These are phyloP conservation scores for Phytophthora sp. DNA, from an alignment of 352 stramenopile species.

Conservation along the genomic window DNA sequence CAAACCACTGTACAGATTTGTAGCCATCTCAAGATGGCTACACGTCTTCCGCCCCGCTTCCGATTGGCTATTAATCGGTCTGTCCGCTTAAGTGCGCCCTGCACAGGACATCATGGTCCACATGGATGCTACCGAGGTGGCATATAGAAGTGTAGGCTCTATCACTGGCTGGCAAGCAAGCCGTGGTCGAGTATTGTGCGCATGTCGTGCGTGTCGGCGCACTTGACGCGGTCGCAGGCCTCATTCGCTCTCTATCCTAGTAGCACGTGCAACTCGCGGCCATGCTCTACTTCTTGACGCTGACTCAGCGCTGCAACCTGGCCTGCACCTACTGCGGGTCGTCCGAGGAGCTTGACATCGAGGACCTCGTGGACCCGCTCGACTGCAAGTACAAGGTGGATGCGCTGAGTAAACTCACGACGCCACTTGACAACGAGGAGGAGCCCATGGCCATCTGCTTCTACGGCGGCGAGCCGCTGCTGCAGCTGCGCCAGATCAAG, in stretches of 20 bases:
- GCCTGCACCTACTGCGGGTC: slow-evolving; percentile 45
- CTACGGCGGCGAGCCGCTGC: slow-evolving; percentile 41
- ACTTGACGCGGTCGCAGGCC: too few relatives aligned
- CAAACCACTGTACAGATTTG: not conserved
- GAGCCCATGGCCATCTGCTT: slow-evolving; percentile 46
- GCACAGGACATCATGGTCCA: too few relatives aligned
- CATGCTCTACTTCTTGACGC: slow-evolving; percentile 36
- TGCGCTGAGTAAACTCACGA: slow-evolving; percentile 24
- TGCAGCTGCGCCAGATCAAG: slow-evolving; percentile 41
- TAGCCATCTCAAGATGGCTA: not conserved
- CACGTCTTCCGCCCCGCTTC: not conserved
- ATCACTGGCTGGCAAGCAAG: slow-evolving; percentile 15
- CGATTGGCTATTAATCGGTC: not conserved
- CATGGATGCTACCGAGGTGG: slow-evolving; percentile 22
- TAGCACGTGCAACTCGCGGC: not conserved
- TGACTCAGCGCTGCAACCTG: slow-evolving; percentile 41
- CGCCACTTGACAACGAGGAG: slow-evolving; percentile 14
- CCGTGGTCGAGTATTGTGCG: not conserved
- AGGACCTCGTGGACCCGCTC: slow-evolving; percentile 28
- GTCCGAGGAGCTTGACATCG: slow-evolving; percentile 40
- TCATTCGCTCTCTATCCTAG: not conserved
- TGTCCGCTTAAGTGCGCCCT: too few relatives aligned
- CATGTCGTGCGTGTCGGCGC: slow-evolving; percentile 1
- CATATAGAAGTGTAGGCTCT: slow-evolving; percentile 20
- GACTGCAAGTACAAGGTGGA: slow-evolving; percentile 32